Conservation (phyloP, 768 basidiomycete species). For the Leucocoprinus leucothites region DNA sequence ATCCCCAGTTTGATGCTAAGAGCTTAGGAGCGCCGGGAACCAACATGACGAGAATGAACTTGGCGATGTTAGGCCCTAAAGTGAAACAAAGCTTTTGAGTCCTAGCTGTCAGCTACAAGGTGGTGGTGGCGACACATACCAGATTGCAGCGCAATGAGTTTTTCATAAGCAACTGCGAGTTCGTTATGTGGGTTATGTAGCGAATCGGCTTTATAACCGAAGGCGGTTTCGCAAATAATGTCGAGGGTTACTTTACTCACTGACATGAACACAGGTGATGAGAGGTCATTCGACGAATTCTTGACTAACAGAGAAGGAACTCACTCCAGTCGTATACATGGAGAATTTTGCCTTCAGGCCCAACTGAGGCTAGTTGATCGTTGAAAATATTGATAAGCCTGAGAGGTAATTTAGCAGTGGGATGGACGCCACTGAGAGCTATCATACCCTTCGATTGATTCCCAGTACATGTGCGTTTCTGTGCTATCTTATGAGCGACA, state of each 20-base stretch:
- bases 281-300: not conserved
- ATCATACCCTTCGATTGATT: conserved; percentile 35
- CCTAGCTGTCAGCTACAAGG: not conserved
- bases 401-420: not conserved
- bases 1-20: conserved; percentile 25
- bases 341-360: conserved; percentile 24
- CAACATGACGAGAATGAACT: conserved; percentile 23
- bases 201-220: conserved; percentile 35
- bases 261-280: conserved; percentile 3
- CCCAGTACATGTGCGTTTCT: conserved; percentile 36
- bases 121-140: too few relatives aligned
- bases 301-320: conserved; percentile 12
- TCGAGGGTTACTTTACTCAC: conserved; percentile 41
- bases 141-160: conserved; percentile 29
- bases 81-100: not conserved
- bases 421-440: not conserved
- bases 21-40: conserved; percentile 26
- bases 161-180: conserved; percentile 34
- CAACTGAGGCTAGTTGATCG: not conserved
- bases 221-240: conserved; percentile 39
- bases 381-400: conserved; percentile 21
- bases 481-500: conserved; percentile 23
- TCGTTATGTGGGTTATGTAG: conserved; percentile 34
- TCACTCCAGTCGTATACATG: conserved; percentile 34
- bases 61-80: conserved; percentile 27